Conservation (phyloP, 805 yeast genomes). For the Zygosaccharomyces siamensis region DNA sequence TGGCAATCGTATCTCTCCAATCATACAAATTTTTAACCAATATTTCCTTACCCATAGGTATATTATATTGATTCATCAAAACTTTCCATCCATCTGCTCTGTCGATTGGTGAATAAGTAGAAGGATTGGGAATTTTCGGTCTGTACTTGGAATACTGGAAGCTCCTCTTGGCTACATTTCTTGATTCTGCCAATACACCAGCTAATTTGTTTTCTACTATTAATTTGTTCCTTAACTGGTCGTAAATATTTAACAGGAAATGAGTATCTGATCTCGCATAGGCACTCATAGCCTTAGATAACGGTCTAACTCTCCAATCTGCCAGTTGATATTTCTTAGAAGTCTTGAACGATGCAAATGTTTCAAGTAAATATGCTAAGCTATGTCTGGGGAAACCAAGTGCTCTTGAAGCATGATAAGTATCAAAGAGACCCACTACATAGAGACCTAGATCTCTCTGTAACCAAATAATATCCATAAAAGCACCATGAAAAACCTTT, state of each 20-base stretch:
- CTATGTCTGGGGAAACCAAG: slow-evolving; percentile 80
- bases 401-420: slow-evolving; percentile 80
- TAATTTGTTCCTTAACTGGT: slow-evolving; percentile 61
- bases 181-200: slow-evolving; percentile 66
- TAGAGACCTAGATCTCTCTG: slow-evolving; percentile 93
- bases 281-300: slow-evolving; percentile 65
- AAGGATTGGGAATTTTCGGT: slow-evolving; percentile 31
- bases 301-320: slow-evolving; percentile 92
- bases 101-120: slow-evolving; percentile 48
- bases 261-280: slow-evolving; percentile 97
- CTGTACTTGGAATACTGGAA: slow-evolving; percentile 76
- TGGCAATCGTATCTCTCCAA: slow-evolving; percentile 82
- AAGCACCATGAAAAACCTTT: slow-evolving; percentile 94
- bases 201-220: slow-evolving; percentile 47
- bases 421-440: slow-evolving; percentile 84
- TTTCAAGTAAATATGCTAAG: slow-evolving; percentile 76
- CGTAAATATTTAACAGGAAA: slow-evolving; percentile 75
- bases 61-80: slow-evolving; percentile 58
- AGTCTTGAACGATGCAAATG: slow-evolving; percentile 75
- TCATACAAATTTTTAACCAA: slow-evolving; percentile 57
- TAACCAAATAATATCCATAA: slow-evolving; percentile 94
- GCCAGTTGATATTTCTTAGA: slow-evolving; percentile 94
- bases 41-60: slow-evolving; percentile 49
- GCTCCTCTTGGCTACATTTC: slow-evolving; percentile 73
- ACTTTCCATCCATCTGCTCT: slow-evolving; percentile 63